Base-by-base conservation (phyloP, 1,284 basidiomycete species). In the Austroboletus niveus region DNA sequence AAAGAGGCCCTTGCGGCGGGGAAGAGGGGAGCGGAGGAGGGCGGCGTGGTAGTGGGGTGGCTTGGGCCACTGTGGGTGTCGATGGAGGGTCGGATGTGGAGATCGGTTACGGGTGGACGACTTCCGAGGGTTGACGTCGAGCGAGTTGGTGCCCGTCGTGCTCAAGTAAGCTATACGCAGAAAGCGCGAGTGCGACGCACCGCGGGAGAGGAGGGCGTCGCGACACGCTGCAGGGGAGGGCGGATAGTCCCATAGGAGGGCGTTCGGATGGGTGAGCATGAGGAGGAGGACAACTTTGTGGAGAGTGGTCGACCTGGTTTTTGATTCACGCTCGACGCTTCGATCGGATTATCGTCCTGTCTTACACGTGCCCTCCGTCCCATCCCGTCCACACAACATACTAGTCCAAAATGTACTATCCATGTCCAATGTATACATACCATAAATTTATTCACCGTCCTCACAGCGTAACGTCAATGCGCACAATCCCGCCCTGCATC, bases 41-140 rank as follows among this genome's bases (percentile, higher is more conserved):
- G 66, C 53, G 40, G 66, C 57, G 14, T 66, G 68, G 24, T 70
- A 70, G 27, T 70, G 63, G 27, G 64, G 64, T 11, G 64, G 68
- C 11, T 69, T 70, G 42, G 66, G 44, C 56, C 61, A 57, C 5
- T 52, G 56, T 1, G 55, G 39, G 34, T 56, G 53, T 43, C 58
- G 51, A 44, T 53, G 56, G 29, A 27, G 50, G 3, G 42, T 40
- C 11, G 50, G 52, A 53, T 51, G 44, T 42, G 48, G 22, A 17
- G 48, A 59, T 50, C 47, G 52, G 44, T 49, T 24, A 5, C 22
- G 22, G 22, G 22, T 24, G 22, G 22, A 24, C 22, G 22, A 24
- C 22, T 24, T 24, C 22, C 22, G 22, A 24, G 22, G 22, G 22
- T 24, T 24, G 22, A 24, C 22, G 5, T 24, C 22, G 22, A 5